phyloP scores from a whole-genome alignment of 2,329 filamentous ascomycete species.

The Aspergillus novofumigatus region DNA sequence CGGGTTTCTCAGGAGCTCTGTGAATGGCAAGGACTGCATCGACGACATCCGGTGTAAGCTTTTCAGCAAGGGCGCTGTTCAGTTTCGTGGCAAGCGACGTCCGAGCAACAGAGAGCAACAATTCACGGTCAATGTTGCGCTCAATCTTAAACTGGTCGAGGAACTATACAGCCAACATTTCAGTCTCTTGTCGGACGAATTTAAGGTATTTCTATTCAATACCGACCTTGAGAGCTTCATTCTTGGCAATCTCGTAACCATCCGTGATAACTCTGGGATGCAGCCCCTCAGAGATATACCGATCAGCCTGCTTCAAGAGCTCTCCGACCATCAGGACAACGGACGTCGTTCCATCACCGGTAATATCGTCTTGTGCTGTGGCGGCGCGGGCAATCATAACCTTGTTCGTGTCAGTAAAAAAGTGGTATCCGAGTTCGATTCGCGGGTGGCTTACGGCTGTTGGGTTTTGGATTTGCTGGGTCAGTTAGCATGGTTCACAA shows the following conservation, averaged over 20 bases:
- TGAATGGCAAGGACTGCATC: slow-evolving; percentile 95
- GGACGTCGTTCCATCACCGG: slow-evolving; percentile 94
- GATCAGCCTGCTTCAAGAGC: slow-evolving; percentile 93
- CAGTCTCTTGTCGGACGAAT: slow-evolving; percentile 10
- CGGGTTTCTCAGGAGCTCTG: slow-evolving; percentile 81
- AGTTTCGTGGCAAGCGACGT: slow-evolving; percentile 96
- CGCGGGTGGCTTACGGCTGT: slow-evolving; percentile 64
- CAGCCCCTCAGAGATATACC: slow-evolving; percentile 93
- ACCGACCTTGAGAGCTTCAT: slow-evolving; percentile 75
- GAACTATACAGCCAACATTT: slow-evolving; percentile 55
- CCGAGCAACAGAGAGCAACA: slow-evolving; percentile 85
- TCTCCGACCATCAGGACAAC: slow-evolving; percentile 94
- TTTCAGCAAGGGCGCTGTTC: slow-evolving; percentile 80
- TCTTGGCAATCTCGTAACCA: slow-evolving; percentile 95
- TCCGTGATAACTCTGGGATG: slow-evolving; percentile 96
- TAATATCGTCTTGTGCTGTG: slow-evolving; percentile 97
- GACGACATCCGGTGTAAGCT: slow-evolving; percentile 91
- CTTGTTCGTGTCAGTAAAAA: slow-evolving; percentile 31
- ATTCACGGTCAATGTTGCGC: slow-evolving; percentile 85
- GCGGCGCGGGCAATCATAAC: slow-evolving; percentile 75
- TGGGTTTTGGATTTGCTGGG: slow-evolving; percentile 89
- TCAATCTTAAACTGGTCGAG: slow-evolving; percentile 89
- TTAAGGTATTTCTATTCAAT: neutral
- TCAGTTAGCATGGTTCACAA: slow-evolving; percentile 27
- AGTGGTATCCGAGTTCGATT: slow-evolving; percentile 2